Base-by-base conservation (phyloP, 208 protist species). In the Strigomonas culicis region DNA sequence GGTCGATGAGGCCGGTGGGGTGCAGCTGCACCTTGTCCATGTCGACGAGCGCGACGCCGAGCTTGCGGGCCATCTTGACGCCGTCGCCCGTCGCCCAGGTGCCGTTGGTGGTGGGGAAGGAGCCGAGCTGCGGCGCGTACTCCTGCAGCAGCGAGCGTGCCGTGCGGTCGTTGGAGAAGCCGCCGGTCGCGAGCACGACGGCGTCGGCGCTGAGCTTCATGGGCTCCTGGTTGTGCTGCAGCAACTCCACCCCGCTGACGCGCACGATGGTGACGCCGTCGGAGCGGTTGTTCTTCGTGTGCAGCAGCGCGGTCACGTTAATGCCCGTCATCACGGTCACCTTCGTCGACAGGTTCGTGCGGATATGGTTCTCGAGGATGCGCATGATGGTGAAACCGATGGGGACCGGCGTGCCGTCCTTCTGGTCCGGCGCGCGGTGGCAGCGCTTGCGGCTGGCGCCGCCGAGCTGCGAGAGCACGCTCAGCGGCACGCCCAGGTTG, bases 1-100 rank as follows among this genome's bases (percentile, higher is more conserved):
- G 92, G 64, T 98, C 75, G 32, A 98, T 76, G 44, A 98, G 95
- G 17, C 88, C 93, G 27, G 97, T 99, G 19, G 97, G 97, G 64
- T 99, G 97, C 19, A 99, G 71, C 72, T 94, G 88, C 27, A 97
- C 86, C 72, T 97, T 81, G 67, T 97, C 92, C 89, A 98, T 95
- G 68, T 97, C 84, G 28, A 96, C 83, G 25, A 93, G 71, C 21
- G 63, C 70, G 6, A 75, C 92, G 25, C 85, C 87, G 41, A 93
- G 27, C n/a, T 66, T 49, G 39, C 74, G 70, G 0, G 81, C 80
- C 50, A 88, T 82, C 70, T 86, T 88, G 19, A 92, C 81, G 39
- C 85, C 85, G 64, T 93, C 86, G 53, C 90, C 90, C n/a, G 78
- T 90, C 41, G 87, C 80, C 22, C 70, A 94, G 24, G 74, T 57